Evolutionary conservation across 192 early-diverging fungal genomes (phyloP).

Genomic region (Coemansia sp.): DNA sequence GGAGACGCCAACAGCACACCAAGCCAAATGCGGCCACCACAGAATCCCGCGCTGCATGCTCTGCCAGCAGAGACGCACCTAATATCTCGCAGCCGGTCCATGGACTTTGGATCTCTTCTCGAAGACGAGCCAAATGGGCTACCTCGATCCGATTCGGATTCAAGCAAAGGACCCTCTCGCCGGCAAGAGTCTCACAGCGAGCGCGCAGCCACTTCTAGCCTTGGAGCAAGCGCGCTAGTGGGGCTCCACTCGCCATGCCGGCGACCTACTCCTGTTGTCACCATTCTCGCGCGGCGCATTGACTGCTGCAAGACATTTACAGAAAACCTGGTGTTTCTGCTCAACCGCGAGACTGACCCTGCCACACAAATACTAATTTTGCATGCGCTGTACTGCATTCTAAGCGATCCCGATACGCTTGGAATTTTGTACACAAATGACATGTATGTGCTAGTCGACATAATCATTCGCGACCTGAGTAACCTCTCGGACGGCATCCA

Average conservation of each 20-base stretch:
- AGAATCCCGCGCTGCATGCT: not conserved
- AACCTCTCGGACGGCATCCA: slow-evolving; percentile 68
- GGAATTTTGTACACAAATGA: slow-evolving; percentile 94
- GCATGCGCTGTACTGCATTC: slow-evolving; percentile 68
- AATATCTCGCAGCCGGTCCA: slow-evolving; percentile 40
- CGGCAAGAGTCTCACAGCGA: not conserved
- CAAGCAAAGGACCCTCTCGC: not conserved
- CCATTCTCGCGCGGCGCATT: slow-evolving; percentile 31
- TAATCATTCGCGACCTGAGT: slow-evolving; percentile 77
- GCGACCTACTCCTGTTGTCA: slow-evolving; percentile 25
- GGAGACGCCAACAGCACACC: not conserved
- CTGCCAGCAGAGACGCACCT: slow-evolving; percentile 12
- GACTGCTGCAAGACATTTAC: slow-evolving; percentile 72
- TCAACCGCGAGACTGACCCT: slow-evolving; percentile 79
- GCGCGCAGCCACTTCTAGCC: not conserved
- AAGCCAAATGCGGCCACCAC: not conserved
- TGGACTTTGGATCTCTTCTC: slow-evolving; percentile 20
- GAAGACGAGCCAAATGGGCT: not conserved
- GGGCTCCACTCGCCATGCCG: not conserved
- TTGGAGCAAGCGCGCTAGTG: not conserved
- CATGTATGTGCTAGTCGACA: slow-evolving; percentile 80
- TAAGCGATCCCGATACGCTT: slow-evolving; percentile 59
- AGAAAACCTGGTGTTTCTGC: slow-evolving; percentile 87
- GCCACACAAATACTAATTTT: slow-evolving; percentile 55
- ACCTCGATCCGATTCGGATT: not conserved